Evolutionary conservation across 208 protist genomes (phyloP).

Genomic region (Acanthamoeba triangularis): DNA sequence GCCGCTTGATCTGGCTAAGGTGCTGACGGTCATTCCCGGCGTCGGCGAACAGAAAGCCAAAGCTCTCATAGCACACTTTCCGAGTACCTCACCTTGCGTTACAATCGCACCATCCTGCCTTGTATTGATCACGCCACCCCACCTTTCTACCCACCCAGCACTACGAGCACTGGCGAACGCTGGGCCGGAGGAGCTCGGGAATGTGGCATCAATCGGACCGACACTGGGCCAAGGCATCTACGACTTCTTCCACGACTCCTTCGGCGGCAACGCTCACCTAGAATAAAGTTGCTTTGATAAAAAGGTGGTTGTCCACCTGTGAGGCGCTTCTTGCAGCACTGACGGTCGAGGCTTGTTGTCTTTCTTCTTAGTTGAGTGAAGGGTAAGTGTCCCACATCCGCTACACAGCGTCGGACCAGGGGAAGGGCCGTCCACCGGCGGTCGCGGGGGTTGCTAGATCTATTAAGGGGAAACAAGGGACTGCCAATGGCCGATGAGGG

Average conservation of each 20-base stretch:
- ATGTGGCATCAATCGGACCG: not conserved
- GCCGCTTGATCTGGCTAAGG: not conserved
- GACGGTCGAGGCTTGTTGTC: too few species aligned
- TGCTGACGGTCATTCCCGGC: not conserved
- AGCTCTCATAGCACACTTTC: not conserved
- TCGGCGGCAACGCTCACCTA: not conserved
- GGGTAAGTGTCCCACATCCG: not conserved
- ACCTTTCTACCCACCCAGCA: not conserved
- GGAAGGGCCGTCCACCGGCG: conserved; percentile 20
- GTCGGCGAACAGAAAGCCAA: conserved; percentile 27
- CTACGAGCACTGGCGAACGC: conserved; percentile 5
- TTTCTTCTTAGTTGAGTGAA: not conserved
- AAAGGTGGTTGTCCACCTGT: too few species aligned
- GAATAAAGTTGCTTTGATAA: too few species aligned
- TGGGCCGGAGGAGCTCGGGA: not conserved
- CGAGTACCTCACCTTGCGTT: conserved; percentile 7
- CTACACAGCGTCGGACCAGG: conserved; percentile 2
- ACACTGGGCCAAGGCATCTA: not conserved
- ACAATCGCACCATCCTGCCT: not conserved
- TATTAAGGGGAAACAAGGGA: conserved; percentile 69
- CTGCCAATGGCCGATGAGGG: not conserved
- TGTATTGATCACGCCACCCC: not conserved
- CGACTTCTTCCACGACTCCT: conserved; percentile 42
- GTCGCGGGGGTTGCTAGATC: not conserved
- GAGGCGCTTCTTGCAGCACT: too few species aligned